These are phyloP conservation scores for Blastocystis sp. DNA, from an alignment of 352 stramenopile species.

Conservation along the genomic window DNA sequence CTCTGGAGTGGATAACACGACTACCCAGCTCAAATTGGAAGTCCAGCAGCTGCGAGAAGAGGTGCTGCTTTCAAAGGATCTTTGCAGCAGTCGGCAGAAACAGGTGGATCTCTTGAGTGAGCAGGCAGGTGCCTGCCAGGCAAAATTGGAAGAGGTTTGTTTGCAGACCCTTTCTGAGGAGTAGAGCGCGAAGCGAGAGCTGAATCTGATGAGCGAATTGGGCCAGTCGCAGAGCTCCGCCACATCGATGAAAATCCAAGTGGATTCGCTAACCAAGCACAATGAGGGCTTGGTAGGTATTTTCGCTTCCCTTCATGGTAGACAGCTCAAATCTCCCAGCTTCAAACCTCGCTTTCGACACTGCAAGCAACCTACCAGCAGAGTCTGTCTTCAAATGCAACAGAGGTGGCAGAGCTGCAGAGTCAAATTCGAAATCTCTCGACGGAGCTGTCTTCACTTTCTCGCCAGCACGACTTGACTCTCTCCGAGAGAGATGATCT, in stretches of 20 bases:
- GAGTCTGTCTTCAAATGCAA: background rate
- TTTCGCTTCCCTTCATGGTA: background rate
- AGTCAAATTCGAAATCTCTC: background rate
- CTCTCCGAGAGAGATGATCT: background rate
- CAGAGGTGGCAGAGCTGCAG: background rate
- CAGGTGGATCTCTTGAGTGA: background rate
- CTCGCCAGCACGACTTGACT: background rate
- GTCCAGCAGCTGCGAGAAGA: slow-evolving; percentile 37
- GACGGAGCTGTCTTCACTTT: background rate
- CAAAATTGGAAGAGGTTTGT: background rate
- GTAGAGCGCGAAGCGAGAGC: background rate
- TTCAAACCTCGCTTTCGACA: background rate
- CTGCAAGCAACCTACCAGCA: background rate
- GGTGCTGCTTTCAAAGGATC: slow-evolving; percentile 25
- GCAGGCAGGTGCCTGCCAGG: background rate
- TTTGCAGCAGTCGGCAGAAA: background rate
- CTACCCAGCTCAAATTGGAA: slow-evolving; percentile 12
- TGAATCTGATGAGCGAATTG: slow-evolving; percentile 11
- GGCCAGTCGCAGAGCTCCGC: background rate
- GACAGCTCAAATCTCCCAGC: background rate
- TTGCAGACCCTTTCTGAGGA: background rate
- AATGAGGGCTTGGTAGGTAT: background rate
- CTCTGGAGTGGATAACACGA: background rate
- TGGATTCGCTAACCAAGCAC: background rate
- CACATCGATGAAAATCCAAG: background rate